A percentile compares a stretch with the other conserved stretches of the same genome.
phyloP scores from a whole-genome alignment of 192 early-diverging fungal species.

The Coemansia biformis region DNA sequence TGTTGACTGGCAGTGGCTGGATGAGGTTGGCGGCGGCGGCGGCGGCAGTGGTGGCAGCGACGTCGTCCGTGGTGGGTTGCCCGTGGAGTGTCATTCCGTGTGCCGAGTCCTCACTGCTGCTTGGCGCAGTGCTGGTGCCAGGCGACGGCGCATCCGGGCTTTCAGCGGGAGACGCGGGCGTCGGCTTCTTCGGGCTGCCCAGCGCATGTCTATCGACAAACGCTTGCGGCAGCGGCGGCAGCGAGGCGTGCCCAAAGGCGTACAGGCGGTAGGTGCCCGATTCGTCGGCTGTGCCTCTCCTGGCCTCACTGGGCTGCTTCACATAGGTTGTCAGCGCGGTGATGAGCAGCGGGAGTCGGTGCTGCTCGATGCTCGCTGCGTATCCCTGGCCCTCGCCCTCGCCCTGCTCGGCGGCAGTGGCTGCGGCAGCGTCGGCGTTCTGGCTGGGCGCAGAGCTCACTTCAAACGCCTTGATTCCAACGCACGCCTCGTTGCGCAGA shows the following conservation, averaged over 20 bases:
- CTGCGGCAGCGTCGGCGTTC: not conserved
- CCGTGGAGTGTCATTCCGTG: too few species aligned
- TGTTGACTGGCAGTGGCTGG: constrained; percentile 22
- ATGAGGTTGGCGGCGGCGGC: not conserved
- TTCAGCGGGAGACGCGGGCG: too few species aligned
- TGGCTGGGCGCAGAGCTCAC: not conserved
- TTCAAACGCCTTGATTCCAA: constrained; percentile 49
- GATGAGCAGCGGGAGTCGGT: constrained; percentile 21
- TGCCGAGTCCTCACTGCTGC: too few species aligned
- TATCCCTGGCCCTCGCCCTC: not conserved
- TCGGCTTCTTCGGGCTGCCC: not conserved
- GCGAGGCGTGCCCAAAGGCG: constrained; percentile 34
- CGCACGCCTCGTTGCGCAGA: constrained; percentile 38
- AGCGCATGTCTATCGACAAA: constrained; percentile 35
- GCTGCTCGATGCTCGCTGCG: constrained; percentile 1
- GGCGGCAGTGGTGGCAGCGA: too few species aligned
- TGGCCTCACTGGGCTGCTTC: constrained; percentile 21
- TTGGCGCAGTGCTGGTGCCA: too few species aligned
- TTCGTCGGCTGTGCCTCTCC: constrained; percentile 10
- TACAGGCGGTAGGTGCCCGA: constrained; percentile 34
- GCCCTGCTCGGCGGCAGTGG: not conserved
- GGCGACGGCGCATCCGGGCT: too few species aligned
- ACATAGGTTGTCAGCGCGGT: constrained; percentile 46
- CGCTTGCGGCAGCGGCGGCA: constrained; percentile 22
- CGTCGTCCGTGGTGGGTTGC: too few species aligned